Conservation (phyloP, 2,329 filamentous ascomycete species). For the Bipolaris oryzae region DNA sequence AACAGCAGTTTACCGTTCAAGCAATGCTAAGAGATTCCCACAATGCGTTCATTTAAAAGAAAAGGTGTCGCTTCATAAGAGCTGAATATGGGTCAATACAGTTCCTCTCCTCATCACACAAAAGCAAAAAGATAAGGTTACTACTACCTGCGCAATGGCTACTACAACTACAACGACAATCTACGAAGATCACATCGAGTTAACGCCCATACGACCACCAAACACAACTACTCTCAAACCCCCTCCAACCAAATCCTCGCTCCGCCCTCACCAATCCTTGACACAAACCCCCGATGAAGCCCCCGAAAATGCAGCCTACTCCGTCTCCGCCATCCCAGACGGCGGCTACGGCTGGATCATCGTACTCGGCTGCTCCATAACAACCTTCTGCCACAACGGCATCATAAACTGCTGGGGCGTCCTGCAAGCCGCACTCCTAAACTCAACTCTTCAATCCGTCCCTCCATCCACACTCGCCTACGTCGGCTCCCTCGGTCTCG, state of each 20-base stretch:
- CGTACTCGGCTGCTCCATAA: constrained; percentile 56
- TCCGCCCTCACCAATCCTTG: not conserved
- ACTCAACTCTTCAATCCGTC: constrained; percentile 51
- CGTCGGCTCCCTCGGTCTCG: constrained; percentile 61
- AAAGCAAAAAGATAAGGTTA: too few relatives aligned
- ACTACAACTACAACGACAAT: not conserved
- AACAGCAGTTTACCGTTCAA: not conserved
- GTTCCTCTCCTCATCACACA: not conserved
- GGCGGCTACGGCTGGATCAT: constrained; percentile 65
- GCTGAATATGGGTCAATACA: not conserved
- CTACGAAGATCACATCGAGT: not conserved
- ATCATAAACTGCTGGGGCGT: constrained; percentile 66
- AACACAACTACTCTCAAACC: not conserved
- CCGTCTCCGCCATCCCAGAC: constrained; percentile 51
- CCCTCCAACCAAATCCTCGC: not conserved
- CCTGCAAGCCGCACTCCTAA: constrained; percentile 62
- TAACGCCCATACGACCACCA: not conserved
- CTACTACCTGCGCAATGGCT: not conserved
- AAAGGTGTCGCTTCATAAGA: not conserved
- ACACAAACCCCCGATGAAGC: constrained; percentile 9
- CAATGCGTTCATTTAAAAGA: not conserved
- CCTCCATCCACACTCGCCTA: constrained; percentile 63
- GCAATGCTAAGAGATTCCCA: not conserved
- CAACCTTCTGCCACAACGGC: constrained; percentile 61
- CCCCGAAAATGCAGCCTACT: constrained; percentile 25